phyloP scores from a whole-genome alignment of 306 rosid genomes.

The Trifolium fragiferum region DNA sequence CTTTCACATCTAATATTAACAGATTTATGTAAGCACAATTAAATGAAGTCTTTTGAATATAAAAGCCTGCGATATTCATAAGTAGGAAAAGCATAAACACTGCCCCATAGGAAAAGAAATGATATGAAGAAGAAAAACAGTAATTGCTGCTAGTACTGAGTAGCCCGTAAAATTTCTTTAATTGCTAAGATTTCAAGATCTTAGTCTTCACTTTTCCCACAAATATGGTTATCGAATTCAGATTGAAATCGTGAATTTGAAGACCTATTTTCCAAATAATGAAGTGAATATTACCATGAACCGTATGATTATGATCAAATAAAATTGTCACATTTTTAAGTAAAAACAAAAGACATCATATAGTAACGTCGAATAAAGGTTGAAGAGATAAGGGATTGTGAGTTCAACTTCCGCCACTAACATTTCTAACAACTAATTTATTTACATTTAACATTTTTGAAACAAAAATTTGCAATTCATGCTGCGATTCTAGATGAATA shows the following conservation, averaged over 20 bases:
- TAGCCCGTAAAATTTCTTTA: background rate
- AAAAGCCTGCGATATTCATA: background rate
- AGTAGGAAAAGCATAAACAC: constrained; percentile 21
- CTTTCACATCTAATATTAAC: background rate
- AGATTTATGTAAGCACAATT: background rate
- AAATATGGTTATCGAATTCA: background rate
- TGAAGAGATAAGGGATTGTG: background rate
- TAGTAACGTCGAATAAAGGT: background rate
- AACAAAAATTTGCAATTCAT: background rate
- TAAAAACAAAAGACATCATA: constrained; percentile 7
- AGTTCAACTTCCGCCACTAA: background rate
- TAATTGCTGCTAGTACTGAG: constrained; percentile 1
- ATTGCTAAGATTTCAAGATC: constrained; percentile 28
- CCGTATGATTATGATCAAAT: background rate
- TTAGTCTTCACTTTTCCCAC: background rate
- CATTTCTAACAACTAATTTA: background rate
- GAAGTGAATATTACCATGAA: background rate
- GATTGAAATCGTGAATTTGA: background rate
- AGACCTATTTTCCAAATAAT: background rate
- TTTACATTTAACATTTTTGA: background rate
- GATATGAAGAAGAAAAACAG: background rate
- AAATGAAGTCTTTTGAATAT: constrained; percentile 15
- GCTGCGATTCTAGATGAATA: background rate
- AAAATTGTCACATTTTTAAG: background rate
- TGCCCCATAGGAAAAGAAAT: constrained; percentile 15